Conservation (phyloP, 2,329 filamentous ascomycete species). For the Trichophyton rubrum region DNA sequence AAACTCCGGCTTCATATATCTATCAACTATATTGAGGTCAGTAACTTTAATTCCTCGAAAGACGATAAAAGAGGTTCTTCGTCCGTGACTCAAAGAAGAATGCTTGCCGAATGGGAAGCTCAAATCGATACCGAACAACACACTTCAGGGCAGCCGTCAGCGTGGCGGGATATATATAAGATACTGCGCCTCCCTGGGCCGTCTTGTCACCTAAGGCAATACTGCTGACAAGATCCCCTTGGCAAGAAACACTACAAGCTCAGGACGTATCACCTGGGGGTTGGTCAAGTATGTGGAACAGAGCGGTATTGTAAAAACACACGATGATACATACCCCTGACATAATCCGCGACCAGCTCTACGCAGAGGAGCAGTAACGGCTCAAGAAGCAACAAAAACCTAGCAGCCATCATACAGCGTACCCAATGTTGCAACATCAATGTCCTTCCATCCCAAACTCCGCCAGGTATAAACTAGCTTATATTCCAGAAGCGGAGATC, state of each 20-base stretch:
- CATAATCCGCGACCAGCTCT: constrained; percentile 22
- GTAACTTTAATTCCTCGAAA: not conserved
- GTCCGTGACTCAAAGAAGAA: constrained; percentile 9
- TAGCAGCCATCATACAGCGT: constrained; percentile 9
- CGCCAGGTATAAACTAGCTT: constrained; percentile 4
- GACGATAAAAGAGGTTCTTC: constrained; percentile 8
- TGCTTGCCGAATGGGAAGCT: constrained; percentile 8
- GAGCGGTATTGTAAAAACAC: constrained; percentile 15
- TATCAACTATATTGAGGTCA: constrained; percentile 20
- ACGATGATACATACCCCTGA: constrained; percentile 21
- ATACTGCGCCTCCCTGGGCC: no score
- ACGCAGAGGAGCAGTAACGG: constrained; percentile 21
- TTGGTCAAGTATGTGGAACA: constrained; percentile 20
- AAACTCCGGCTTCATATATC: constrained; percentile 20
- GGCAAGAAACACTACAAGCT: constrained; percentile 26
- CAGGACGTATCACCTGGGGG: constrained; percentile 18
- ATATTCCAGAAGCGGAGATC: not conserved
- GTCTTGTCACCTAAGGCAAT: not conserved
- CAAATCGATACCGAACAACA: constrained; percentile 8
- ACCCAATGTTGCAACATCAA: constrained; percentile 21
- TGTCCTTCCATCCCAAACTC: constrained; percentile 16
- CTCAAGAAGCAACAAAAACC: constrained; percentile 16
- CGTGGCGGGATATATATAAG: constrained; percentile 8
- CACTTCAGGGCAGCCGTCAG: constrained; percentile 8
- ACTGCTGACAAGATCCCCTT: constrained; percentile 24